These are phyloP conservation scores for Colletotrichum sansevieriae DNA, from an alignment of 2,329 filamentous ascomycete species.

Conservation along the genomic window DNA sequence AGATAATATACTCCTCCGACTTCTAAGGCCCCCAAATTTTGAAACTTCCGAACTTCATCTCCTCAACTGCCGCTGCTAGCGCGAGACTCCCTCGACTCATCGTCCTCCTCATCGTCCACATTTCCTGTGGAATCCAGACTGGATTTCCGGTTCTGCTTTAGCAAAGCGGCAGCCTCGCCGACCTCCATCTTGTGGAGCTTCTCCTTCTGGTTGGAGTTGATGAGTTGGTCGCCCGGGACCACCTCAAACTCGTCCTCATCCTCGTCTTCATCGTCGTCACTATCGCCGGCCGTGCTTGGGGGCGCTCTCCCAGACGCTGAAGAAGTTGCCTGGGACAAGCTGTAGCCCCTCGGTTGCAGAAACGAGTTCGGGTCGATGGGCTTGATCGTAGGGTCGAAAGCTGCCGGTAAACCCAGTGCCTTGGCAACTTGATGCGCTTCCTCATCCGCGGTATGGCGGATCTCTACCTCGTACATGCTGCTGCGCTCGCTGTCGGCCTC, in stretches of 20 bases:
- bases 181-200: conserved; percentile 72
- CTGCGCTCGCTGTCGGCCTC: conserved; percentile 69
- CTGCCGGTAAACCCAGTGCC: conserved; percentile 71
- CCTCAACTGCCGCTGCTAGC: conserved; percentile 37
- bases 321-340: conserved; percentile 23
- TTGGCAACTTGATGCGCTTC: conserved; percentile 75
- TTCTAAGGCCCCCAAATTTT: too few relatives aligned
- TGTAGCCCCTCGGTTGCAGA: conserved; percentile 41
- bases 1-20: not conserved
- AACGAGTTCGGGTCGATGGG: conserved; percentile 57
- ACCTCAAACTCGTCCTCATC: conserved; percentile 59
- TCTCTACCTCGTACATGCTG: conserved; percentile 67
- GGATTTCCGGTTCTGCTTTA: conserved; percentile 45
- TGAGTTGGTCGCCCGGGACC: conserved; percentile 53
- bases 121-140: conserved; percentile 48
- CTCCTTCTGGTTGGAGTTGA: conserved; percentile 64
- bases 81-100: conserved; percentile 45
- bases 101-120: conserved; percentile 54
- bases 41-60: not conserved
- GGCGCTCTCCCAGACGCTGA: conserved; percentile 15
- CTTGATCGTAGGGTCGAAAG: conserved; percentile 75
- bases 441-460: conserved; percentile 68
- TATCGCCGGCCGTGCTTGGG: conserved; percentile 50
- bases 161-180: conserved; percentile 67
- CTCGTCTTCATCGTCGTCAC: conserved; percentile 59